A percentile compares a stretch with the other conserved stretches of the same genome.
Evolutionary conservation across 2,329 filamentous ascomycete species (phyloP).

Genomic region (Epichloe sp.): DNA sequence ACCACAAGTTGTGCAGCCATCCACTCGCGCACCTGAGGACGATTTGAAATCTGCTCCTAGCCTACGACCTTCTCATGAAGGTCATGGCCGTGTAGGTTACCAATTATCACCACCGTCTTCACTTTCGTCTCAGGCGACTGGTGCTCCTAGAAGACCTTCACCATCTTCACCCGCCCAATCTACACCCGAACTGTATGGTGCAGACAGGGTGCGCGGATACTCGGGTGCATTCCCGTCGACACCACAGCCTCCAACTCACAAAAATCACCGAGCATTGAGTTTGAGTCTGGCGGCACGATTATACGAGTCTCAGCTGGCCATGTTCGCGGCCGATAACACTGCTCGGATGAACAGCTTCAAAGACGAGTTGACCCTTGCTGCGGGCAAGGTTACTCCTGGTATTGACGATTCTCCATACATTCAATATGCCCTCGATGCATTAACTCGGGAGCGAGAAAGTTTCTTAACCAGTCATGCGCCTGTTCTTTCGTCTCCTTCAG

Average conservation of each 20-base stretch:
- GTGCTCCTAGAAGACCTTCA: constrained; percentile 10
- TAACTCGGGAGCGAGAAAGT: constrained; percentile 62
- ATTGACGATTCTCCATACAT: constrained; percentile 80
- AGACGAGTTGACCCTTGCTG: constrained; percentile 37
- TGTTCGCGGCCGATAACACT: constrained; percentile 22
- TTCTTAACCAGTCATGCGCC: constrained; percentile 31
- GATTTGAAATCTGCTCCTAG: background rate
- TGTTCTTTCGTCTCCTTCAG: constrained; percentile 30
- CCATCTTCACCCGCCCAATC: constrained; percentile 28
- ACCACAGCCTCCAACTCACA: background rate
- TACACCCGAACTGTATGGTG: constrained; percentile 30
- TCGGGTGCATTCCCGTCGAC: constrained; percentile 12
- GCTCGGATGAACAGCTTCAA: constrained; percentile 30
- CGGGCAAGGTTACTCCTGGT: constrained; percentile 53
- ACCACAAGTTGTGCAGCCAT: background rate
- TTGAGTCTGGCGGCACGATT: constrained; percentile 19
- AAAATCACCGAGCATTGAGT: background rate
- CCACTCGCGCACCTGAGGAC: background rate
- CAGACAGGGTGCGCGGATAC: constrained; percentile 23
- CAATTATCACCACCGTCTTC: constrained; percentile 9
- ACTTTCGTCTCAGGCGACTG: constrained; percentile 22
- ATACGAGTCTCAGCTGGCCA: constrained; percentile 26
- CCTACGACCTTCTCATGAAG: background rate
- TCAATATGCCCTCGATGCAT: constrained; percentile 75
- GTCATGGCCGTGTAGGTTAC: background rate